Evolutionary conservation across 2,329 filamentous ascomycete genomes (phyloP).

Genomic region (Didymellaceae sp.): DNA sequence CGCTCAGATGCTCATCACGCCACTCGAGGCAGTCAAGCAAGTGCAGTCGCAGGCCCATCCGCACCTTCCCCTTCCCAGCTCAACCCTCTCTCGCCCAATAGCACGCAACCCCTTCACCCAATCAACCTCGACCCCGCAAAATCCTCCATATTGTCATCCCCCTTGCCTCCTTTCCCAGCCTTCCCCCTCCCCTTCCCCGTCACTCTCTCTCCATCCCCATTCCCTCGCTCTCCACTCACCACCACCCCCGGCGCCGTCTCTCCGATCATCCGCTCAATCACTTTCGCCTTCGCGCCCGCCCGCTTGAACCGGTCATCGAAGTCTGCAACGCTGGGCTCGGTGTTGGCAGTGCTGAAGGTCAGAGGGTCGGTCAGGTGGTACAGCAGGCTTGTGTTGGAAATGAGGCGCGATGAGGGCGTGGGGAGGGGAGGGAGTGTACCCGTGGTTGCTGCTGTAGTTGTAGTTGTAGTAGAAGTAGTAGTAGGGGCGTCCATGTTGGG

Average conservation of each 20-base stretch:
- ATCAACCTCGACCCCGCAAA: constrained; percentile 39
- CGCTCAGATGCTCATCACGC: neutral
- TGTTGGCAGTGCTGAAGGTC: constrained; percentile 80
- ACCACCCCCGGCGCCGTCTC: constrained; percentile 18
- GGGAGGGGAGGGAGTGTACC: neutral
- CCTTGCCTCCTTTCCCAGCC: constrained; percentile 20
- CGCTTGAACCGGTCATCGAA: constrained; percentile 89
- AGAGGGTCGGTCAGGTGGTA: constrained; percentile 80
- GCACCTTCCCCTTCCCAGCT: neutral
- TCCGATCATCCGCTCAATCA: constrained; percentile 76
- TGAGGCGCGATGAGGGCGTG: constrained; percentile 61
- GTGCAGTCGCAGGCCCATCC: neutral
- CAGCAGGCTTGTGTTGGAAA: constrained; percentile 77
- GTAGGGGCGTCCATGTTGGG: too few relatives aligned
- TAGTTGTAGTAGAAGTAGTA: neutral
- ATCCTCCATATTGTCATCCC: constrained; percentile 44
- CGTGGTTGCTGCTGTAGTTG: neutral
- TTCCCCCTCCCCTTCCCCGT: constrained; percentile 22
- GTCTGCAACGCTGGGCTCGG: constrained; percentile 86
- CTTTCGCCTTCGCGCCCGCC: constrained; percentile 81
- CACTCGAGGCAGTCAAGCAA: neutral
- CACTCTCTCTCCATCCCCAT: too few relatives aligned
- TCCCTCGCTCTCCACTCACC: constrained; percentile 40
- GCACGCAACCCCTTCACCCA: neutral
- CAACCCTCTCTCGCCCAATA: neutral